Conservation (phyloP, 371 early-diverging fungal genomes). For the Syncephalis fuscata region DNA sequence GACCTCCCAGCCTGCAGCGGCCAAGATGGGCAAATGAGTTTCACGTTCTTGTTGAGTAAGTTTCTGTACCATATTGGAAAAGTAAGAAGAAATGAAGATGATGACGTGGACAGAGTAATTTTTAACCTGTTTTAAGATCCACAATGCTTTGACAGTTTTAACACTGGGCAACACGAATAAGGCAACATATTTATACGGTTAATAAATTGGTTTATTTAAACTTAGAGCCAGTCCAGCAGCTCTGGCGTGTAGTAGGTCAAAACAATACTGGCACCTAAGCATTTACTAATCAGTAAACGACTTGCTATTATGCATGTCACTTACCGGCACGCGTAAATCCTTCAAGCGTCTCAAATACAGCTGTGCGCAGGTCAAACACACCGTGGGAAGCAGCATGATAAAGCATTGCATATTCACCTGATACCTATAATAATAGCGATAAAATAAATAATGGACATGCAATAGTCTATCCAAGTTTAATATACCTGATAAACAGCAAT, state of each 20-base stretch:
- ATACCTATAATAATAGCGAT: no score
- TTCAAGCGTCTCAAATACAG: constrained; percentile 73
- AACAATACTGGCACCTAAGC: constrained; percentile 55
- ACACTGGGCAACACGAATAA: no score
- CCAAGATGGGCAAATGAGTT: constrained; percentile 21
- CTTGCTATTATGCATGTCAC: background rate
- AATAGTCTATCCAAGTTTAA: no score
- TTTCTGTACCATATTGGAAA: constrained; percentile 7
- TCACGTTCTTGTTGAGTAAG: constrained; percentile 31
- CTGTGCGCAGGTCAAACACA: constrained; percentile 69
- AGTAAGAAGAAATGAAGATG: background rate
- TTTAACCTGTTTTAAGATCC: no score
- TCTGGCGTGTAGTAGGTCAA: constrained; percentile 90
- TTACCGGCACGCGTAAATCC: constrained; percentile 73
- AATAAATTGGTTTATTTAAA: no score
- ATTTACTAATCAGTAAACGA: background rate
- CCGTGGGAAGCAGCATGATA: constrained; percentile 76
- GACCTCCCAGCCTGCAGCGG: constrained; percentile 34
- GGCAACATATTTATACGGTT: no score
- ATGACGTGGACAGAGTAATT: no score
- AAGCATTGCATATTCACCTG: constrained; percentile 91
- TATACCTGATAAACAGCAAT: constrained; percentile 87
- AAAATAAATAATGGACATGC: no score
- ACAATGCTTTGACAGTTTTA: no score
- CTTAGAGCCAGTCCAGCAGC: constrained; percentile 78